Evolutionary conservation across 352 stramenopile species (phyloP), one percentile per base, ranked within the genome.

Genomic region (Phytophthora europaea): DNA sequence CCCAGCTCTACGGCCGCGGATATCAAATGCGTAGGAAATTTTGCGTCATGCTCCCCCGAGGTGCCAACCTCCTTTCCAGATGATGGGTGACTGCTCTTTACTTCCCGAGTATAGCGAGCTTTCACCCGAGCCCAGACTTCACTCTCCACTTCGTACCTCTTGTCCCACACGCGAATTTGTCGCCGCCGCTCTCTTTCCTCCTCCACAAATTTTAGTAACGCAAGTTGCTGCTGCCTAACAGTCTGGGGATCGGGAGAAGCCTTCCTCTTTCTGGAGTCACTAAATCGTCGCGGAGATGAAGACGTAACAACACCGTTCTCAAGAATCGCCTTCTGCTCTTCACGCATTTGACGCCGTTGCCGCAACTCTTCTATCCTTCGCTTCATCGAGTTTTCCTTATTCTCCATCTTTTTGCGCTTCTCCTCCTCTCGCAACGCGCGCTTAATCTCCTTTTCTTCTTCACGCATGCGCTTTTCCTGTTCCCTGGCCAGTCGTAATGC

Each of bases 301-400:
- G 82, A 84, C 12, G 84, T 92, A 45, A 90, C 73, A 26, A 93
- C 85, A n/a, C 87, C 87, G 63, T 88, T 92, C 36, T 94, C 85
- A 22, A 94, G 62, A 60, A 93, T 92, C 13, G 78, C 78, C 18
- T 87, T 88, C 54, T 94, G 85, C 59, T 94, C 83, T 61, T 94
- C 85, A 5, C 86, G 75, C 70, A 93, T 76, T 54, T 90, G 85
- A 48, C 81, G 76, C n/a, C 85, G 81, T 47, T 91, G 79, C 6
- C 84, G 71, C 18, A 92, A 54, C 65, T 93, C 84, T 69, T 94
- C 87, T 54, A 93, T 91, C 7, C 85, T 85, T 20, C 82, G 76
- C 70, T 94, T 90, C 87, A 94, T 93, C 2, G 76, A 79, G 60
- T 78, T 81, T 61, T 93, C 82, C 68, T 92, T 94, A 55, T 93